Evolutionary conservation across 441 rosid species (phyloP), one percentile per base, ranked within the genome.

Genomic region (Pelargonium cotyledonis): DNA sequence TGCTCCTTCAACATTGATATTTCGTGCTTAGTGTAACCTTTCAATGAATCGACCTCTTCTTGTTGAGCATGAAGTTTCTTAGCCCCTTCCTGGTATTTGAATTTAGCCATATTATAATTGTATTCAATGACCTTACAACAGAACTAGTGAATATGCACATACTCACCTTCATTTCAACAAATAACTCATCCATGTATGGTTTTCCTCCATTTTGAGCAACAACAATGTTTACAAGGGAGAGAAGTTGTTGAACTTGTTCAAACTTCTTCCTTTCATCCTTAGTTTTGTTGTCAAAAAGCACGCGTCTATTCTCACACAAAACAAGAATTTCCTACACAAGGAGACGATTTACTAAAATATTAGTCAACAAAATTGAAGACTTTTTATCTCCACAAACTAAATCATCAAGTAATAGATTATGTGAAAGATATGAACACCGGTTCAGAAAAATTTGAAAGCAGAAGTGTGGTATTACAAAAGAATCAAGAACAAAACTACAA

Each of bases 201-300:
- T 75, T 70, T 62, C 78, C 74, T 41, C 55, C 74, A 75, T 75
- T 75, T 40, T 70, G 71, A 14, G 16, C 11, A 12, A 70, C 46
- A 51, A 75, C 71, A 14, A 7, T 15, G 21, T 67, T 70, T 26
- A 75, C 78, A 49, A 70, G 58, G 49, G 78, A 66, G 10, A 75
- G 67, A 35, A 75, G 74, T 63, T 66, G 57, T 68, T 66, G 57
- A 23, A 75, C 74, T 55, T 75, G 78, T 49, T 23, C 64, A 21
- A 10, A 40, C 65, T 57, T 70, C 65, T 40, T 75, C 6, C 16
- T 1, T 63, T 62, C 68, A 66, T 70, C 68, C 74, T 75, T 75
- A 31, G 78, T 75, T 70, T 75, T 70, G 70, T 75, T 75, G 40
- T 75, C 70, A 15, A 75, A 75, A 31, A 70, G 78, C 16, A 75